Conservation (phyloP, 2,329 filamentous ascomycete genomes). For the Hymenoscyphus linearis region DNA sequence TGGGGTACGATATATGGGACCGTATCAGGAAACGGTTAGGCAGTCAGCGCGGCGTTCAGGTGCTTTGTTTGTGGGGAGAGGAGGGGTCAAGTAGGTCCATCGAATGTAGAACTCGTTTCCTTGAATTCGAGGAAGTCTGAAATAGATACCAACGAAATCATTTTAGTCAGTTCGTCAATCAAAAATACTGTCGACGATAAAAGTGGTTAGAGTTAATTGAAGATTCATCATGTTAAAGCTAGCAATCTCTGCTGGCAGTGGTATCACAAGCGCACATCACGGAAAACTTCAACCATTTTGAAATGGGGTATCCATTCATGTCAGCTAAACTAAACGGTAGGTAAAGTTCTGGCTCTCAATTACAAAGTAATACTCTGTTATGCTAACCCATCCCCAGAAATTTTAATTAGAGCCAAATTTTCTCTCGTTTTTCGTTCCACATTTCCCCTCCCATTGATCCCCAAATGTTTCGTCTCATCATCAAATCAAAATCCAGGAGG, state of each 20-base stretch:
- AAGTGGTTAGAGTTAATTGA: too few species aligned
- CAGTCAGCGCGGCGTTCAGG: not conserved
- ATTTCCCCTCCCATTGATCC: not conserved
- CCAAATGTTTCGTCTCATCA: not conserved
- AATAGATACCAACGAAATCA: not conserved
- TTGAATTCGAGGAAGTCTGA: not conserved
- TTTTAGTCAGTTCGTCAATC: not conserved
- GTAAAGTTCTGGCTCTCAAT: not conserved
- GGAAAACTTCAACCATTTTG: not conserved
- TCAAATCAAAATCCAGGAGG: not conserved
- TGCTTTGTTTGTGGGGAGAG: not conserved
- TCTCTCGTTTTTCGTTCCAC: not conserved
- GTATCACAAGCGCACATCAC: not conserved
- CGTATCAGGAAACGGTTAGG: not conserved
- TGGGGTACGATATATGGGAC: not conserved
- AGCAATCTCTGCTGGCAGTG: not conserved
- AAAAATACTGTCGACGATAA: too few species aligned
- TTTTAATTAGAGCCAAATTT: not conserved
- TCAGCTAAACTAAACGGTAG: not conserved
- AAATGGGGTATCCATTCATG: not conserved
- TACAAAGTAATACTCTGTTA: not conserved
- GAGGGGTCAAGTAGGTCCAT: not conserved
- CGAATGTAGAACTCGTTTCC: not conserved
- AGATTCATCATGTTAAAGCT: not conserved
- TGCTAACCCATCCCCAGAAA: not conserved